Evolutionary conservation across 2,329 filamentous ascomycete species (phyloP).

Genomic region (Endoconidiophora laricicola): DNA sequence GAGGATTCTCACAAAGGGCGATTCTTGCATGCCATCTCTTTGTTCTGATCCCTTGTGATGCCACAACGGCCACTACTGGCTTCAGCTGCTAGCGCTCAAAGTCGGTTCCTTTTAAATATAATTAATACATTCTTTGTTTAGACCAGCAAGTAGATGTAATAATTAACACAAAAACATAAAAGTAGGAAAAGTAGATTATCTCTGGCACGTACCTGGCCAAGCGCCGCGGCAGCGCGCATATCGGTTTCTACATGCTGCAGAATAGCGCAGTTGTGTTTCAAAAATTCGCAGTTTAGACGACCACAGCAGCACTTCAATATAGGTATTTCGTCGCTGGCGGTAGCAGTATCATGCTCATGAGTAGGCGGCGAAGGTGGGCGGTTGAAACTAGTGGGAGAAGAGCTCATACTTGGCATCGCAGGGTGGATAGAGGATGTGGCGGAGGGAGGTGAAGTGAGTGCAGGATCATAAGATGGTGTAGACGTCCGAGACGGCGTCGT

Average conservation of each 20-base stretch:
- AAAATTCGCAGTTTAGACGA: constrained; percentile 57
- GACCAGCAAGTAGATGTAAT: no score
- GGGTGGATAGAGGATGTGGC: constrained; percentile 5
- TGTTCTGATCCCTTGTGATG: no score
- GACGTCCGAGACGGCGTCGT: constrained; percentile 5
- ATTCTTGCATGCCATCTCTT: constrained; percentile 1
- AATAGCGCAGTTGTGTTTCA: constrained; percentile 63
- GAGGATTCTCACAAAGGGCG: background rate
- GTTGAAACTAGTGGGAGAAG: background rate
- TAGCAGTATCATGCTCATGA: no score
- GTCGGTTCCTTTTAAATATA: no score
- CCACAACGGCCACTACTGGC: no score
- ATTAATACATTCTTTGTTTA: no score
- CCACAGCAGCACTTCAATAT: constrained; percentile 69
- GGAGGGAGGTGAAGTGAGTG: constrained; percentile 7
- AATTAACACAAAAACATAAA: no score
- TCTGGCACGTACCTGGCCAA: constrained; percentile 66
- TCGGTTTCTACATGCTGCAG: constrained; percentile 74
- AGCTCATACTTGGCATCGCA: constrained; percentile 5
- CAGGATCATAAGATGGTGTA: constrained; percentile 6
- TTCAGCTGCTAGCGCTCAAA: no score
- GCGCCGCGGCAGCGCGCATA: constrained; percentile 66
- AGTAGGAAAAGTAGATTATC: no score
- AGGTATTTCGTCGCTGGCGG: constrained; percentile 10
- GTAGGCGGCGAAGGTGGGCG: no score